Conservation (phyloP, 192 early-diverging fungal genomes). For the Neocallimastix lanati region DNA sequence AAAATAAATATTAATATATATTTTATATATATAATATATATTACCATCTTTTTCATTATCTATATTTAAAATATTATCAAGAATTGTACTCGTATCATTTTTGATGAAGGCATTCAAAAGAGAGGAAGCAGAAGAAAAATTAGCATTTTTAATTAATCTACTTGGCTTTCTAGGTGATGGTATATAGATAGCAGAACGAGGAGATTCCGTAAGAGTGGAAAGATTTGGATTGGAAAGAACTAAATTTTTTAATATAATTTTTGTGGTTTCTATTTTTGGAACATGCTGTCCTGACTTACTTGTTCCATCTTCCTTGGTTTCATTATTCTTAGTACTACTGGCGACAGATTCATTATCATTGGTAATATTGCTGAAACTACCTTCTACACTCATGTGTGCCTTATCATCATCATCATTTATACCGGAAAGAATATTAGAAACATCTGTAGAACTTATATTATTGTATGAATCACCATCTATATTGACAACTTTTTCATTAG, state of each 20-base stretch:
- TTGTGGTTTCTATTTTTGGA: not conserved
- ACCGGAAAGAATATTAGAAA: no score
- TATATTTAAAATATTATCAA: not conserved
- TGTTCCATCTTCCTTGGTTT: no score
- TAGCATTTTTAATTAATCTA: not conserved
- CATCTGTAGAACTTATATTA: no score
- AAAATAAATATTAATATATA: no score
- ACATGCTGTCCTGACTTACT: not conserved
- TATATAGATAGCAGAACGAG: not conserved
- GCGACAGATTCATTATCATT: no score
- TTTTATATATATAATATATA: not conserved
- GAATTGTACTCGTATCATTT: not conserved
- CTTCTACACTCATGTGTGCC: no score
- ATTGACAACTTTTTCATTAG: no score
- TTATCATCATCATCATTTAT: no score
- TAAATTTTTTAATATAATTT: not conserved
- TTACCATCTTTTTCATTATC: not conserved
- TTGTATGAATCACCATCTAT: no score
- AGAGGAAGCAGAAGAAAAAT: not conserved
- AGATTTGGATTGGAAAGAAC: not conserved
- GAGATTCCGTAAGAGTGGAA: not conserved
- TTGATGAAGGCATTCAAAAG: not conserved
- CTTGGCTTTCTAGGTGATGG: not conserved
- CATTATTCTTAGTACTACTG: no score
- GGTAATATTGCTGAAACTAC: no score